Evolutionary conservation across 352 stramenopile species (phyloP).

Genomic region (Nothophytophthora sp.): DNA sequence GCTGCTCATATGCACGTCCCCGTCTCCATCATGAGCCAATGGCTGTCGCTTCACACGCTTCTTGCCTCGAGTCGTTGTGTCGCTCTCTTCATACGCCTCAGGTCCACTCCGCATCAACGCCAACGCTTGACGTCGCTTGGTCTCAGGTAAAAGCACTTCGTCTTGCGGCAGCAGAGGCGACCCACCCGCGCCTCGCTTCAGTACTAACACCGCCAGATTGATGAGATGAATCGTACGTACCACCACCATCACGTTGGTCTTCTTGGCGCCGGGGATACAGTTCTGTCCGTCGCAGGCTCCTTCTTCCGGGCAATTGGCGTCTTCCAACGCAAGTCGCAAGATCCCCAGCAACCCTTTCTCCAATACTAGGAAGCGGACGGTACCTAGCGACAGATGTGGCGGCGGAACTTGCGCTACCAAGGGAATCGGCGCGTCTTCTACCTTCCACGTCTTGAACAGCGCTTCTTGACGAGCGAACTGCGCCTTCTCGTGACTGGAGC

Average conservation of each 20-base stretch:
- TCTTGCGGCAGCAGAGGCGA: slow-evolving; percentile 14
- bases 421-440: slow-evolving; percentile 69
- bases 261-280: slow-evolving; percentile 28
- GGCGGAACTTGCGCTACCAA: slow-evolving; percentile 61
- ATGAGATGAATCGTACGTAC: slow-evolving; percentile 67
- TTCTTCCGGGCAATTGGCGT: slow-evolving; percentile 30
- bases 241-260: slow-evolving; percentile 71
- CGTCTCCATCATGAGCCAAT: slow-evolving; percentile 43
- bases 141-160: slow-evolving; percentile 37
- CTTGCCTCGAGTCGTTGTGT: slow-evolving; percentile 47
- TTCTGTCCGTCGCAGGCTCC: slow-evolving; percentile 17
- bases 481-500: slow-evolving; percentile 75
- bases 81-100: slow-evolving; percentile 62
- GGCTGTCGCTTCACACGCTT: slow-evolving; percentile 71
- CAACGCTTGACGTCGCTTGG: slow-evolving; percentile 52
- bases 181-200: slow-evolving; percentile 35
- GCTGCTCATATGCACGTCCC: slow-evolving; percentile 70
- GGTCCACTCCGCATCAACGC: slow-evolving; percentile 52
- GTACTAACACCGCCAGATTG: slow-evolving; percentile 61
- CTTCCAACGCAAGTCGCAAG: slow-evolving; percentile 68
- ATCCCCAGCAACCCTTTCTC: slow-evolving; percentile 66
- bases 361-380: slow-evolving; percentile 58
- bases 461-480: slow-evolving; percentile 80
- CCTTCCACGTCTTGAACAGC: slow-evolving; percentile 82
- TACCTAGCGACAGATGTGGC: slow-evolving; percentile 51